A percentile compares a stretch with the other conserved stretches of the same genome.
Conservation (phyloP, 805 yeast genomes). For the Tetrapisispora arboricola region DNA sequence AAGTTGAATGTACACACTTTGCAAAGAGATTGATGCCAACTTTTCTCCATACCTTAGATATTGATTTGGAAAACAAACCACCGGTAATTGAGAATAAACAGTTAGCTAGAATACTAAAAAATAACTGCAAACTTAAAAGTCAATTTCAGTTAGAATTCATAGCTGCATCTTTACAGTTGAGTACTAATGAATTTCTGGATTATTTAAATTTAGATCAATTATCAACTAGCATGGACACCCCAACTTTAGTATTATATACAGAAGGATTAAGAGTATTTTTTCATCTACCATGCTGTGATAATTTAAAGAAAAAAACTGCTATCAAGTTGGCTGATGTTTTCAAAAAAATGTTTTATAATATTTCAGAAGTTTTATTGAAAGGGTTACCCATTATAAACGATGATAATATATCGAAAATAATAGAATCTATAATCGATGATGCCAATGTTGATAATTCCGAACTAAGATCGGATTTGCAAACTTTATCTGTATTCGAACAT, state of each 20-base stretch:
- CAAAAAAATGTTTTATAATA: slow-evolving; percentile 21
- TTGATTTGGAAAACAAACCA: slow-evolving; percentile 1
- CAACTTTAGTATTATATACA: slow-evolving; percentile 27
- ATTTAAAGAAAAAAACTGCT: slow-evolving; percentile 20
- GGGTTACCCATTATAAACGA: slow-evolving; percentile 18
- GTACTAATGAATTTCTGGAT: slow-evolving; percentile 25
- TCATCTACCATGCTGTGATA: slow-evolving; percentile 21
- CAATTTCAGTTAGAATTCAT: slow-evolving; percentile 24
- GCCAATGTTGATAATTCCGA: slow-evolving; percentile 14
- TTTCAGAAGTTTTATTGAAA: slow-evolving; percentile 20
- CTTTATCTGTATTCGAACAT: slow-evolving; percentile 7
- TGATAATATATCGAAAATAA: slow-evolving; percentile 14
- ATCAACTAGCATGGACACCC: slow-evolving; percentile 8
- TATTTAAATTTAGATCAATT: slow-evolving; percentile 13
- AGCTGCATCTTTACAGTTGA: slow-evolving; percentile 25
- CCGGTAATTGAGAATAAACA: slow-evolving; percentile 11
- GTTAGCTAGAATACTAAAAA: slow-evolving; percentile 9
- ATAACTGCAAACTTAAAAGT: slow-evolving; percentile 12
- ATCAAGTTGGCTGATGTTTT: slow-evolving; percentile 24
- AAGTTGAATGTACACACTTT: slow-evolving; percentile 11
- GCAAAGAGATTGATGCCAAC: slow-evolving; percentile 15
- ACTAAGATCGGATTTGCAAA: slow-evolving; percentile 8
- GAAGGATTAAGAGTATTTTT: slow-evolving; percentile 31
- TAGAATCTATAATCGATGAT: slow-evolving; percentile 22
- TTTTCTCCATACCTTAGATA: slow-evolving; percentile 13